phyloP scores from a whole-genome alignment of 116 monocot species.

The Zostera marina region DNA sequence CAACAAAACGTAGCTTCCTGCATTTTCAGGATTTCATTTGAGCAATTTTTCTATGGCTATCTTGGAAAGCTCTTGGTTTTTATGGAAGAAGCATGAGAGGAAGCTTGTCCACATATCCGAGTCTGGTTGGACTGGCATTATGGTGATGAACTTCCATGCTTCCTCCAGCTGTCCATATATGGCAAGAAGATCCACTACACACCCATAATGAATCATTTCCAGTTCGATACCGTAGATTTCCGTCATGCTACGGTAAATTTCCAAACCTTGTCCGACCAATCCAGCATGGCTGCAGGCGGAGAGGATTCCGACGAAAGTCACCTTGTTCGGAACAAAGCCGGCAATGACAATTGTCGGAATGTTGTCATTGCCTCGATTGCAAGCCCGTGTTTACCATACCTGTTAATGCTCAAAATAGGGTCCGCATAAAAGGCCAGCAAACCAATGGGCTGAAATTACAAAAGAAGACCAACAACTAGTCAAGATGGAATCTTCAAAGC shows the following conservation, averaged over 20 bases:
- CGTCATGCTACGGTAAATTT: slow-evolving; percentile 12
- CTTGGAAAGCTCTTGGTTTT: slow-evolving; percentile 2
- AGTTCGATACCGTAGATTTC: slow-evolving; percentile 12
- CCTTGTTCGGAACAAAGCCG: slow-evolving; percentile 12
- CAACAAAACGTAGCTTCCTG: slow-evolving; percentile 5
- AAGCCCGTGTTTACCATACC: slow-evolving; percentile 26
- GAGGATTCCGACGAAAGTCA: slow-evolving; percentile 17
- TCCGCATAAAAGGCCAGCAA: too few relatives aligned
- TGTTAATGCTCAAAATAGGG: too few relatives aligned
- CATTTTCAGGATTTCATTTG: slow-evolving; percentile 1
- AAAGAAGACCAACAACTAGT: too few relatives aligned
- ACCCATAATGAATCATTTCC: slow-evolving; percentile 31
- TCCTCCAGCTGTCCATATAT: slow-evolving; percentile 28
- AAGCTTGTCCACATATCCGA: slow-evolving; percentile 5
- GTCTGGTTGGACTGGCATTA: slow-evolving; percentile 16
- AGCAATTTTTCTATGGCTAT: slow-evolving; percentile 1
- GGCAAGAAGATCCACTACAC: slow-evolving; percentile 38
- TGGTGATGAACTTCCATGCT: slow-evolving; percentile 18
- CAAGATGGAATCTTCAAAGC: too few relatives aligned
- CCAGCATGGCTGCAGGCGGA: slow-evolving; percentile 34
- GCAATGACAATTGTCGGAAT: slow-evolving; percentile 16
- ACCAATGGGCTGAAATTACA: too few relatives aligned
- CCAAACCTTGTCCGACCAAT: slow-evolving; percentile 17
- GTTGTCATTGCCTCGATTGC: slow-evolving; percentile 17
- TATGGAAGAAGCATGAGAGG: slow-evolving; percentile 9